These are phyloP conservation scores for Austroboletus eburneus DNA, from an alignment of 768 basidiomycete species.

Conservation along the genomic window DNA sequence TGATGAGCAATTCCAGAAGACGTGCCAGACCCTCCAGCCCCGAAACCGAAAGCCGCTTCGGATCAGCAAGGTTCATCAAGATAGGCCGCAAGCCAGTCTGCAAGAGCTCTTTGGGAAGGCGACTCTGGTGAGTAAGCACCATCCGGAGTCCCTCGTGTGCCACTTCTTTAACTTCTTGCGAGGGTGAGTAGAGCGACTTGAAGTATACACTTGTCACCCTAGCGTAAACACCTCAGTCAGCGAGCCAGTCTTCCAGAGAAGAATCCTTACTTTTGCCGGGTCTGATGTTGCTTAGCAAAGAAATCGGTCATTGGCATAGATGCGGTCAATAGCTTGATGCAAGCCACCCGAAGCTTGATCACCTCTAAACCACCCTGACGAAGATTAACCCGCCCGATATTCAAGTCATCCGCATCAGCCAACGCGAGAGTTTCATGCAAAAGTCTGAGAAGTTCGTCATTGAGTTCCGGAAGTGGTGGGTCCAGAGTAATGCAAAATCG, in stretches of 20 bases:
- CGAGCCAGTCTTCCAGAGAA: background rate
- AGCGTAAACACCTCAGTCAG: slow-evolving; percentile 7
- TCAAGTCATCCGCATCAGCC: slow-evolving; percentile 92
- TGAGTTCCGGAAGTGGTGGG: slow-evolving; percentile 86
- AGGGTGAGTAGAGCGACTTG: slow-evolving; percentile 93
- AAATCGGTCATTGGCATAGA: slow-evolving; percentile 95
- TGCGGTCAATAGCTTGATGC: slow-evolving; percentile 88
- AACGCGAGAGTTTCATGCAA: slow-evolving; percentile 91
- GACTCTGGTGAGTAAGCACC: slow-evolving; percentile 84
- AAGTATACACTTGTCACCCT: slow-evolving; percentile 96
- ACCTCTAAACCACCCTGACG: slow-evolving; percentile 80
- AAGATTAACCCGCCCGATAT: slow-evolving; percentile 67
- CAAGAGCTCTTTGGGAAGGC: slow-evolving; percentile 90
- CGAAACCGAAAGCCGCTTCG: slow-evolving; percentile 86
- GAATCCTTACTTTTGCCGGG: slow-evolving; percentile 69
- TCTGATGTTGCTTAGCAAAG: slow-evolving; percentile 78
- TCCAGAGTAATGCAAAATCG: slow-evolving; percentile 88
- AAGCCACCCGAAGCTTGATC: slow-evolving; percentile 86
- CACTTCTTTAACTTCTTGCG: slow-evolving; percentile 88
- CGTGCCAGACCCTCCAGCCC: slow-evolving; percentile 93
- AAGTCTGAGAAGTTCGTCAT: slow-evolving; percentile 87
- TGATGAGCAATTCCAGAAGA: slow-evolving; percentile 88
- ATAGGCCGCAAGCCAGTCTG: slow-evolving; percentile 96
- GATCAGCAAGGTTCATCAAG: slow-evolving; percentile 95
- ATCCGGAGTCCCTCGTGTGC: slow-evolving; percentile 90